Evolutionary conservation across 2,329 filamentous ascomycete genomes (phyloP), one percentile per base, ranked within the genome.

Genomic region (Incumbomyces delicatus): DNA sequence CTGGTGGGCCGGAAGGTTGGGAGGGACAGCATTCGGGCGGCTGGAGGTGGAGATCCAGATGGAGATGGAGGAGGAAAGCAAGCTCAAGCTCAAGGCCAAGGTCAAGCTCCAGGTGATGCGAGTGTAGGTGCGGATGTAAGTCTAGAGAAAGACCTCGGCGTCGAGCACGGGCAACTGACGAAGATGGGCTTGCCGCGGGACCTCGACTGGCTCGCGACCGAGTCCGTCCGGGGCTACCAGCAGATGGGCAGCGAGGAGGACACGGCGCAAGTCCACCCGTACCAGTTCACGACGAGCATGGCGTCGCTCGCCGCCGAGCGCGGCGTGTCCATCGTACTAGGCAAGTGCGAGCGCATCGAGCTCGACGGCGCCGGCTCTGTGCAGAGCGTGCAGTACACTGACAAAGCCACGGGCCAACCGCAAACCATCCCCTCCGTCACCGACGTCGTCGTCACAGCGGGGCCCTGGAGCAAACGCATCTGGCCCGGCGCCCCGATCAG

Each of bases 231-330:
- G 44, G 72, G 73, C 16, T 96, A 94, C 66, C 79, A 86, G 30
- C 80, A 83, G 60, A 95, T 96, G 87, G 87, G 87, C 2, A 81
- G 79, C 2, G 78, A 80, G 1, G 76, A 75, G 1, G 85, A 87
- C 51, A 96, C 92, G 1, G 86, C 92, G 0, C 92, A 98, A 66
- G 90, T 96, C 2, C 90, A 98, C 59, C 92, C 92, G 0, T 85
- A 83, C 51, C 81, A 87, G 37, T 96, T 98, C 61, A 96, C 92
- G 0, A 90, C 79, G 0, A 74, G 81, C 13, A 94, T 96, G 65
- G 86, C 85, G 3, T 71, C 78, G 35, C 73, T 95, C 11, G 88
- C 90, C 0, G 68, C 76, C 47, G 77, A 85, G 43, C 75, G 74
- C 20, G 85, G 85, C 2, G 79, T 76, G 53, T 76, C 81, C 17